Base-by-base conservation (phyloP, 768 basidiomycete genomes). In the Crucibulum laeve region DNA sequence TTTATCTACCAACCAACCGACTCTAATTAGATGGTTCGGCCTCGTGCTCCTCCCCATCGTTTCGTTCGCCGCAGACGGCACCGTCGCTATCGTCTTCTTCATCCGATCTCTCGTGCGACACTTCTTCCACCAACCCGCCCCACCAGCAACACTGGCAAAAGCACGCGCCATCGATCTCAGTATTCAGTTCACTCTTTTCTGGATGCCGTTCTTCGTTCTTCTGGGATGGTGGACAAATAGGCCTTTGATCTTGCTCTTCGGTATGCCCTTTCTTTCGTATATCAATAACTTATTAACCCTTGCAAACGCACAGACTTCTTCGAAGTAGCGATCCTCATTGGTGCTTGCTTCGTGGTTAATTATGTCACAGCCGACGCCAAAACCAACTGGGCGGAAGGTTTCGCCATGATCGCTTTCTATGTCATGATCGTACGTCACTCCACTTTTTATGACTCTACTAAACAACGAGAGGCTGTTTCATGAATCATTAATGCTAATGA, bases 381-480 rank as follows among this genome's bases (percentile, higher is more conserved):
- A 61, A 87, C 87, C 3, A 88, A 88, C 53, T 88, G 85, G 84
- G 78, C 74, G 1, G 85, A 87, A 63, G 84, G 87, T 13, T 68
- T 71, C 34, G 72, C 79, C 15, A 74, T 88, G 73, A 65, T 87
- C 21, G 55, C 76, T 21, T 84, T 86, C 59, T 87, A 87, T 55
- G 37, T 70, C 39, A 82, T 87, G 75, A 81, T 82, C 43, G 84
- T 73, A 42, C 46, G 65, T 60, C 1, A 21, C 19, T 28, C 18
- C 11, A 4, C 14, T 28, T 13, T 17, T 23, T 28, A 14, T 30
- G 22, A 44, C 19, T 39, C 41, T 38, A 10, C 15, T 15, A 11
- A 1, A 11, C 15, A 32, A 32, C 28, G 15, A 11, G 28, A 15
- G 28, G 3, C n/a, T n/a, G n/a, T n/a, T n/a, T n/a, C n/a, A n/a